A percentile compares a stretch with the other conserved stretches of the same genome.
Conservation (phyloP, 306 rosid species). For the Quercus bicolor region DNA sequence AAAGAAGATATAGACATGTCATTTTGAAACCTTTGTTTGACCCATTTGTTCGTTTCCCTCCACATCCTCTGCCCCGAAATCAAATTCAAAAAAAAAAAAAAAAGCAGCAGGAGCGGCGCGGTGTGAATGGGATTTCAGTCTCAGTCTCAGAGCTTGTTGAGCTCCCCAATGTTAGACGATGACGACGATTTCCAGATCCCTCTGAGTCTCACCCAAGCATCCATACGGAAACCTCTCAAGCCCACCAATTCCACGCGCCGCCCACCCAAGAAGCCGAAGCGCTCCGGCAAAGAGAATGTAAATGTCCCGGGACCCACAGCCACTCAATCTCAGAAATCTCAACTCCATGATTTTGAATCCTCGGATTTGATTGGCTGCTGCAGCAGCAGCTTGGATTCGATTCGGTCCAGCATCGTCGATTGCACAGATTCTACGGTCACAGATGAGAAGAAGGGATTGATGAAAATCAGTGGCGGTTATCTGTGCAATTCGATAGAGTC, state of each 20-base stretch:
- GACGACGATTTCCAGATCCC: constrained; percentile 55
- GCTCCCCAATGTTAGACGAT: constrained; percentile 10
- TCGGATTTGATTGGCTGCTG: constrained; percentile 19
- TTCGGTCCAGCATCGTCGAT: constrained; percentile 50
- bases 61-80: no score
- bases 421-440: neutral
- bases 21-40: no score
- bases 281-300: constrained; percentile 50
- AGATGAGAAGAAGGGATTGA: constrained; percentile 16
- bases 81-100: no score
- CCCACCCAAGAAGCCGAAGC: constrained; percentile 43
- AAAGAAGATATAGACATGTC: no score
- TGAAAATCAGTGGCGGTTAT: constrained; percentile 35
- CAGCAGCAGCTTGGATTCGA: constrained; percentile 49
- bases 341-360: neutral
- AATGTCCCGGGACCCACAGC: constrained; percentile 2
- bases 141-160: constrained; percentile 1
- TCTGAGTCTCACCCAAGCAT: constrained; percentile 39
- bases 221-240: neutral
- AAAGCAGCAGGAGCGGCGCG: no score
- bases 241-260: constrained; percentile 13
- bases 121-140: neutral
- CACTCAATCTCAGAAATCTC: neutral
- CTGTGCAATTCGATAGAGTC: constrained; percentile 66
- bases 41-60: no score